phyloP scores from a whole-genome alignment of 2,329 filamentous ascomycete species.

The Teratosphaeria destructans region DNA sequence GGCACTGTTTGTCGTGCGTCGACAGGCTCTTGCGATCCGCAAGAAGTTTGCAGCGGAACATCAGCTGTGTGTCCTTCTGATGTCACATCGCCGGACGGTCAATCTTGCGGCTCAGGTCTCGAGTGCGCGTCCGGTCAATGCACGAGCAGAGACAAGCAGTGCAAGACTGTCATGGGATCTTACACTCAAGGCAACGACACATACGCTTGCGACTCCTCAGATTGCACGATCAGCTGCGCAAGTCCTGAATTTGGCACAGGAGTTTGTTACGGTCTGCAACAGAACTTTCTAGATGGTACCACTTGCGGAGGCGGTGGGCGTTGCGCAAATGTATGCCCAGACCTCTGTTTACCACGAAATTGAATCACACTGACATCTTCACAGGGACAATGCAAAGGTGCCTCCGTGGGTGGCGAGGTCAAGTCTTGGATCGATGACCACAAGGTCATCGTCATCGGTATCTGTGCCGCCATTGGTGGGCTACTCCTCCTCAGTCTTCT shows the following conservation, averaged over 20 bases:
- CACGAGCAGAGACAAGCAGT: slow-evolving; percentile 83
- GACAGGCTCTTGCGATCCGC: slow-evolving; percentile 72
- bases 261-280: slow-evolving; percentile 65
- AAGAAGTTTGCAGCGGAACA: slow-evolving; percentile 70
- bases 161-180: slow-evolving; percentile 70
- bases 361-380: slow-evolving; percentile 7
- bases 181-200: slow-evolving; percentile 66
- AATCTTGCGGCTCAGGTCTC: slow-evolving; percentile 57
- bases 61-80: slow-evolving; percentile 66
- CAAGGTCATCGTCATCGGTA: slow-evolving; percentile 71
- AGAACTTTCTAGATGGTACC: slow-evolving; percentile 92
- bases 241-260: slow-evolving; percentile 56
- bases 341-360: neutral
- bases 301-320: slow-evolving; percentile 67
- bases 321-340: slow-evolving; percentile 54
- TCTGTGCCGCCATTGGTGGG: slow-evolving; percentile 60
- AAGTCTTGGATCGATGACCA: slow-evolving; percentile 65
- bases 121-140: slow-evolving; percentile 87
- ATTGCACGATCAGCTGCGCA: slow-evolving; percentile 67
- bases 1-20: slow-evolving; percentile 69
- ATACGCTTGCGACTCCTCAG: slow-evolving; percentile 61
- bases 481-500: slow-evolving; percentile 60
- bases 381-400: slow-evolving; percentile 62
- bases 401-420: slow-evolving; percentile 59
- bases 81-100: slow-evolving; percentile 56